Conservation (phyloP, 2,329 filamentous ascomycete species). For the Epichloe glyceriae region DNA sequence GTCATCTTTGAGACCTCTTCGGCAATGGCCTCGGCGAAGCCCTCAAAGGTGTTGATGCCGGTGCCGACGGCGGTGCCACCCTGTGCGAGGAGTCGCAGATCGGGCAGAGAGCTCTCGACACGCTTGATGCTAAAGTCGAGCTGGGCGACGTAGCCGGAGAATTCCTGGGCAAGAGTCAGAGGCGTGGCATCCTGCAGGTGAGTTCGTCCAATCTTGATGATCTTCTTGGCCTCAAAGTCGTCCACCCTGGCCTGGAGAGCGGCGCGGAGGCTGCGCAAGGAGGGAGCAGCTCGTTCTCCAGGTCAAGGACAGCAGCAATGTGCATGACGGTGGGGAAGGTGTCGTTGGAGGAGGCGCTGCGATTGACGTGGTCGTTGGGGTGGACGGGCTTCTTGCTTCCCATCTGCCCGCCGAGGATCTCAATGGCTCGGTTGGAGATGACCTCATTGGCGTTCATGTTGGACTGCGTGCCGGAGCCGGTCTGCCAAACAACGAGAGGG, state of each 20-base stretch:
- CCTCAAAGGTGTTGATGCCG: slow-evolving; percentile 92
- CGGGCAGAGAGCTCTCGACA: slow-evolving; percentile 68
- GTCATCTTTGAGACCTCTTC: slow-evolving; percentile 86
- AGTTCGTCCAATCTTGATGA: slow-evolving; percentile 98
- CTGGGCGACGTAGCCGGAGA: slow-evolving; percentile 93
- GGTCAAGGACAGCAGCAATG: slow-evolving; percentile 89
- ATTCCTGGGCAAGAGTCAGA: slow-evolving; percentile 89
- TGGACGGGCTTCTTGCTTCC: slow-evolving; percentile 97
- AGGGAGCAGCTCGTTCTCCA: slow-evolving; percentile 71
- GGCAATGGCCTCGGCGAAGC: slow-evolving; percentile 88
- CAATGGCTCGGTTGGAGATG: slow-evolving; percentile 97
- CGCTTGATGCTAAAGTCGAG: slow-evolving; percentile 83
- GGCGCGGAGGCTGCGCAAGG: slow-evolving; percentile 67
- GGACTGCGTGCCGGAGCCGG: slow-evolving; percentile 94
- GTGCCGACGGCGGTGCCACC: slow-evolving; percentile 95
- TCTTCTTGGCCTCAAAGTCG: slow-evolving; percentile 68
- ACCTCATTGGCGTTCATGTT: slow-evolving; percentile 99
- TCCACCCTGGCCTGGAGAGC: slow-evolving; percentile 82
- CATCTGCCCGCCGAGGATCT: slow-evolving; percentile 88
- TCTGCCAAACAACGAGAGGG: slow-evolving; percentile 98
- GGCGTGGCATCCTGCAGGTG: slow-evolving; percentile 97
- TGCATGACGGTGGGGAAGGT: slow-evolving; percentile 99
- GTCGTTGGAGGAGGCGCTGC: slow-evolving; percentile 96
- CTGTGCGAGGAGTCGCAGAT: slow-evolving; percentile 79
- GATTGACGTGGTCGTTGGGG: slow-evolving; percentile 99